Conservation (phyloP, 2,329 filamentous ascomycete species). For the Hypocreales sp. region DNA sequence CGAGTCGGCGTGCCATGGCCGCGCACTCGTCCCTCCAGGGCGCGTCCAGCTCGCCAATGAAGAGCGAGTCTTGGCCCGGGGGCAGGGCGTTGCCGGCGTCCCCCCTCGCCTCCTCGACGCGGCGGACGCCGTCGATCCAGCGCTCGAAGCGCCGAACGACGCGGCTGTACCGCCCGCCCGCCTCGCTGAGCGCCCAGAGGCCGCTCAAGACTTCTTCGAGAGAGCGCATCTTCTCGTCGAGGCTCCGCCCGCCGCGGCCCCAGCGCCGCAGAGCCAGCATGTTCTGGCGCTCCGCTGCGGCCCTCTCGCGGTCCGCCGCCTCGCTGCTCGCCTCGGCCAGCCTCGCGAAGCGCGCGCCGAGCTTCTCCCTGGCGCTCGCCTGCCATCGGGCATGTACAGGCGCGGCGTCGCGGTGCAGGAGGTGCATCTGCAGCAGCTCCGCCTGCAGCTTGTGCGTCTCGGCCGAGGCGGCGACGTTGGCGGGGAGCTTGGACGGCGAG, state of each 20-base stretch:
- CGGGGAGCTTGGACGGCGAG: constrained; percentile 44
- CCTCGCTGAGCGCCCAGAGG: constrained; percentile 41
- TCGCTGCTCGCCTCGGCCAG: constrained; percentile 19
- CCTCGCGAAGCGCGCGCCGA: constrained; percentile 28
- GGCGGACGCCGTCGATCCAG: constrained; percentile 35
- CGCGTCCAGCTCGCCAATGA: constrained; percentile 38
- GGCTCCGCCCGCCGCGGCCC: constrained; percentile 19
- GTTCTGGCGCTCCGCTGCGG: constrained; percentile 33
- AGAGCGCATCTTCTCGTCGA: constrained; percentile 41
- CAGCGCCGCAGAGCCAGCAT: constrained; percentile 35
- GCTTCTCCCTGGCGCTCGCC: constrained; percentile 33
- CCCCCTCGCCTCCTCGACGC: constrained; percentile 28
- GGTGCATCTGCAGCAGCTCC: constrained; percentile 48
- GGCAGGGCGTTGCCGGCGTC: constrained; percentile 17
- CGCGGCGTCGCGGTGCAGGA: constrained; percentile 41
- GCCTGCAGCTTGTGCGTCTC: constrained; percentile 45
- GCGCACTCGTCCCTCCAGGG: constrained; percentile 44
- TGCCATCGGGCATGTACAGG: constrained; percentile 33
- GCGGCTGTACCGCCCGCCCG: constrained; percentile 38
- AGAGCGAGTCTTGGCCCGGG: constrained; percentile 22
- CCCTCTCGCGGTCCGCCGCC: constrained; percentile 21
- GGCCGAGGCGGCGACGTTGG: constrained; percentile 42
- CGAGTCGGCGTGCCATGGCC: constrained; percentile 35
- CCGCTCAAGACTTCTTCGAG: constrained; percentile 41
- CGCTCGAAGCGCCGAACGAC: constrained; percentile 41